Evolutionary conservation across 768 basidiomycete species (phyloP).

Genomic region (Kwoniella sp.): DNA sequence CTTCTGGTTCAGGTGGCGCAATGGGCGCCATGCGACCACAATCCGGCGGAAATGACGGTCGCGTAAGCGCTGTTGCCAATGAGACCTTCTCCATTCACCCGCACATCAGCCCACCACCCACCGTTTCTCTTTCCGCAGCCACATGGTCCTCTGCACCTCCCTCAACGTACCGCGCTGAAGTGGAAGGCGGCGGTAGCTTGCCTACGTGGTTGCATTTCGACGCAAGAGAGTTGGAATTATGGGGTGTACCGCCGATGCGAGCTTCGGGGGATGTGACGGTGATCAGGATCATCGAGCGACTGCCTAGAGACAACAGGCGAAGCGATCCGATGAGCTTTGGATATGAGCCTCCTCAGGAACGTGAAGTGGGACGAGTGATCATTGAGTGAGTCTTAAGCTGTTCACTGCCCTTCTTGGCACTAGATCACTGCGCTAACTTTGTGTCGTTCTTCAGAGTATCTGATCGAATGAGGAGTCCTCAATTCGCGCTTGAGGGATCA

Average conservation of each 20-base stretch:
- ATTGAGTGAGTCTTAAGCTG: slow-evolving; percentile 55
- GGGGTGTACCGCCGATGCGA: slow-evolving; percentile 51
- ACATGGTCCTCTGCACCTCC: slow-evolving; percentile 55
- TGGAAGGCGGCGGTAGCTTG: slow-evolving; percentile 39
- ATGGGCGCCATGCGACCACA: slow-evolving; percentile 15
- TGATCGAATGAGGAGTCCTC: slow-evolving; percentile 46
- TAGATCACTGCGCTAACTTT: slow-evolving; percentile 20
- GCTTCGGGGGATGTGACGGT: slow-evolving; percentile 40
- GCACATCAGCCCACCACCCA: slow-evolving; percentile 51
- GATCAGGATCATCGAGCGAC: slow-evolving; percentile 49
- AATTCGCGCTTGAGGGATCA: slow-evolving; percentile 46
- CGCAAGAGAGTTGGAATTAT: slow-evolving; percentile 51
- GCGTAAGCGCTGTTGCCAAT: slow-evolving; percentile 47
- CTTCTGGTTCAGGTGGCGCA: slow-evolving; percentile 20
- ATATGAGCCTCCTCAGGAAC: slow-evolving; percentile 47
- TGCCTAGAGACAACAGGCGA: slow-evolving; percentile 46
- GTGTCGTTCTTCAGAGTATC: slow-evolving; percentile 30
- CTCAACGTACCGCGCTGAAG: slow-evolving; percentile 53
- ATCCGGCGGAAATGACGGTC: slow-evolving; percentile 36
- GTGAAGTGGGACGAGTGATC: slow-evolving; percentile 50
- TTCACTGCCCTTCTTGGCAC: background rate
- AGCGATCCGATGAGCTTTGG: slow-evolving; percentile 49
- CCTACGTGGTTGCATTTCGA: slow-evolving; percentile 55
- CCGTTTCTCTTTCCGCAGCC: slow-evolving; percentile 50
- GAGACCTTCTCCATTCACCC: slow-evolving; percentile 56